Percentiles rank a stretch among this genome's conserved stretches.
Conservation (phyloP, 139 green algal genomes). For the Zygnema circumcarinatum region DNA sequence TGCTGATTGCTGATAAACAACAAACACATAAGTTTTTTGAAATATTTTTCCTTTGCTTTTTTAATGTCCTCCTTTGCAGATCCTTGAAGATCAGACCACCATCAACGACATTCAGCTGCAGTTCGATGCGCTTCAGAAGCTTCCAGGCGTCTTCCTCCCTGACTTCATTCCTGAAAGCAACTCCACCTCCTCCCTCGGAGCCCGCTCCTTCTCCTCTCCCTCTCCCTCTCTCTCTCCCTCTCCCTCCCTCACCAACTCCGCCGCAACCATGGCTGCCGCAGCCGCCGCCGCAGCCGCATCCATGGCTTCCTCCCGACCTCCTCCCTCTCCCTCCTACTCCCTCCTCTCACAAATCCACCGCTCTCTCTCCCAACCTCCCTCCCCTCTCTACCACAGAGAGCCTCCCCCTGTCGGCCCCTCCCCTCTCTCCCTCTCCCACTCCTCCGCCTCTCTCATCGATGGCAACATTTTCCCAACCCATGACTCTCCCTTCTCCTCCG, state of each 20-base stretch:
- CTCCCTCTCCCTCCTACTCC: background rate
- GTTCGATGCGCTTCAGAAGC: slow-evolving; percentile 37
- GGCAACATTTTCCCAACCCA: background rate
- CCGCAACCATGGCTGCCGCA: too few relatives aligned
- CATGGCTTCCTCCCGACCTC: slow-evolving; percentile 5
- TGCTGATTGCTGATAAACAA: too few relatives aligned
- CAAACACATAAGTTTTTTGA: too few relatives aligned
- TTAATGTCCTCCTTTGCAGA: background rate
- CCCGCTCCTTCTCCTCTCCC: background rate
- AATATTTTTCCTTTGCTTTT: background rate
- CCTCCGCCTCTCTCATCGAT: background rate
- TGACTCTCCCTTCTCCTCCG: background rate
- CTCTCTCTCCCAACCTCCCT: background rate
- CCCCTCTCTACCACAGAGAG: background rate
- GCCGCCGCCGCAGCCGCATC: background rate
- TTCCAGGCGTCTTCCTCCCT: slow-evolving; percentile 46
- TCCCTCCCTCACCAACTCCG: background rate
- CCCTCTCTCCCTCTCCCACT: background rate
- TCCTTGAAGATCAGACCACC: slow-evolving; percentile 10
- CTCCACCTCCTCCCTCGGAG: background rate
- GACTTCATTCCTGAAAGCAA: slow-evolving; percentile 26
- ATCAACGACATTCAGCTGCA: background rate
- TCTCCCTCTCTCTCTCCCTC: slow-evolving; percentile 5
- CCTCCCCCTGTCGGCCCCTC: background rate
- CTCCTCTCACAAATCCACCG: too few relatives aligned